Base-by-base conservation (phyloP, 78 protist species). In the Dictyostelium purpureum region DNA sequence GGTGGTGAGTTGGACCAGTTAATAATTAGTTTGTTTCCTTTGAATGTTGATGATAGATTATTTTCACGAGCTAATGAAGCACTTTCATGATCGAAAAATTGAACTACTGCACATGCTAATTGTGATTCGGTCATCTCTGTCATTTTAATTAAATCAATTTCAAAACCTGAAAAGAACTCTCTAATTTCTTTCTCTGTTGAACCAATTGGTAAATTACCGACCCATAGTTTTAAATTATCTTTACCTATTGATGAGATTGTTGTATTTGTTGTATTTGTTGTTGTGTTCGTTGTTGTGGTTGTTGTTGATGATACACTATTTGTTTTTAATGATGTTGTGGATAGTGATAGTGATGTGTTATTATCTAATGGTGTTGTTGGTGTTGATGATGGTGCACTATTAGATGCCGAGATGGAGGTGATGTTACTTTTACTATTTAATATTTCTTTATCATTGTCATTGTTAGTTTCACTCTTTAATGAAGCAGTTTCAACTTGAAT, bases 201-300 rank as follows among this genome's bases (percentile, higher is more conserved):
- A 5, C 56, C 51, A 1, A 9, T 11, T 19, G 91, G 91, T 33
- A 67, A 54, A 71, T 57, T 59, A 31, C 91, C 81, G 19, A 83
- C 81, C 91, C 91, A 83, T 4, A 83, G 19, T 67, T 70, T 83
- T 16, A 65, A 57, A 21, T 24, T 37, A 40, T 83, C 91, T 83
- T 18, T 63, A 11, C 18, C 11, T 7, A 57, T 21, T 5, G 9
- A n/a, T n/a, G n/a, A n/a, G n/a, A n/a, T n/a, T n/a, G n/a, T n/a
- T n/a, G n/a, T n/a, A n/a, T n/a, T n/a, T n/a, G n/a, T n/a, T n/a
- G n/a, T n/a, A n/a, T n/a, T n/a, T n/a, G n/a, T n/a, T n/a, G n/a
- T n/a, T n/a, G n/a, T n/a, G n/a, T n/a, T n/a, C n/a, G n/a, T n/a
- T n/a, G n/a, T n/a, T 31, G 65, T 56, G 65, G 65, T 56, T 66